Conservation (phyloP, 2,329 filamentous ascomycete genomes). For the Fusarium keratoplasticum region DNA sequence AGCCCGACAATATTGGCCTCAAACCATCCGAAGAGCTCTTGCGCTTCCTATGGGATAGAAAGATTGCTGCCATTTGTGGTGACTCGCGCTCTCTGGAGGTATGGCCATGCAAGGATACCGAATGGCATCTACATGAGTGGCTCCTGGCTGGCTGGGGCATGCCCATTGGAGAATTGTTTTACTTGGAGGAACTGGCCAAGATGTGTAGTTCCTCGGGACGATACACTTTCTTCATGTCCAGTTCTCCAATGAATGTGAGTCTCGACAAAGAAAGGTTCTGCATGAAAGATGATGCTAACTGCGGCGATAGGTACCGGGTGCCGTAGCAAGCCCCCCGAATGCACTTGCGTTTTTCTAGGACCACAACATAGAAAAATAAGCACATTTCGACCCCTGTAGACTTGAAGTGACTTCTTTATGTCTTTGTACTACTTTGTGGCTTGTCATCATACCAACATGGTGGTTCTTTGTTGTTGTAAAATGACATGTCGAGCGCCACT, state of each 20-base stretch:
- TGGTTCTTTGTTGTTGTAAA: too few species aligned
- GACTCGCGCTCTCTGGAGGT: slow-evolving; percentile 56
- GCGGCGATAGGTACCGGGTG: slow-evolving; percentile 15
- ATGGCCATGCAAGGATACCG: slow-evolving; percentile 43
- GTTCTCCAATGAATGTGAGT: slow-evolving; percentile 55
- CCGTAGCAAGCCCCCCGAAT: slow-evolving; percentile 30
- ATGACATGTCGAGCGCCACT: too few species aligned
- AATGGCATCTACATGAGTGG: slow-evolving; percentile 53
- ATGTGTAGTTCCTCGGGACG: slow-evolving; percentile 62
- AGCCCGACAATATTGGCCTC: slow-evolving; percentile 50
- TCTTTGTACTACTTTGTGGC: background rate
- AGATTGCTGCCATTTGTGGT: slow-evolving; percentile 56
- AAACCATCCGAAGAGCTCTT: slow-evolving; percentile 50
- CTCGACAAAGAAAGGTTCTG: background rate
- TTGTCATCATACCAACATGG: background rate
- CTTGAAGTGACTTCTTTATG: background rate
- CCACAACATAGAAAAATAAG: background rate
- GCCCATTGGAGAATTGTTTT: slow-evolving; percentile 52
- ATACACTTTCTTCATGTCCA: slow-evolving; percentile 62
- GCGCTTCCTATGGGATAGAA: slow-evolving; percentile 55
- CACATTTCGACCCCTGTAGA: background rate
- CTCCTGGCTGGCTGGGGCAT: slow-evolving; percentile 62
- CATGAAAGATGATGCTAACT: background rate
- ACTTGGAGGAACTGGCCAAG: slow-evolving; percentile 49
- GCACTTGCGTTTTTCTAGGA: slow-evolving; percentile 26